Conservation (phyloP, 148 eudicot species). For the Suaeda aralocaspica region DNA sequence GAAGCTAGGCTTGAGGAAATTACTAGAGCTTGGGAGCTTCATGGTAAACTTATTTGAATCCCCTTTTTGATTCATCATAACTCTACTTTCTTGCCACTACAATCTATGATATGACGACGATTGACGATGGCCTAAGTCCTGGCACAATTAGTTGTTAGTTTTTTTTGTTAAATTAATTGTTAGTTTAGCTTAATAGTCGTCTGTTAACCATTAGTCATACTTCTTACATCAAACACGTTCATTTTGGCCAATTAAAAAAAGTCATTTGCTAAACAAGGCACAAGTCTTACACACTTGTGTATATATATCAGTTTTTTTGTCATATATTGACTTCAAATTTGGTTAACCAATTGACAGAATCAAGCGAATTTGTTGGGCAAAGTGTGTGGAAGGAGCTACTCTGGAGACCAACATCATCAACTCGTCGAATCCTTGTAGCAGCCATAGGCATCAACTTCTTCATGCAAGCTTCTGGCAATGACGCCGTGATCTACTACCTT, state of each 20-base stretch:
- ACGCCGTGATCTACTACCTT: slow-evolving; percentile 87
- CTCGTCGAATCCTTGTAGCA: slow-evolving; percentile 57
- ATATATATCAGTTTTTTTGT: neutral
- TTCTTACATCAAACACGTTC: no score
- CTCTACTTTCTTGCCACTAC: no score
- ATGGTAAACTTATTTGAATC: slow-evolving; percentile 27
- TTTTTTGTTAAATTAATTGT: neutral
- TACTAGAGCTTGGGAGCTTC: slow-evolving; percentile 39
- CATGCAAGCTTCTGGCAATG: slow-evolving; percentile 97
- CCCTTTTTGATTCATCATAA: no score
- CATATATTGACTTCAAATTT: neutral
- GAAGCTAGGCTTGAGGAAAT: slow-evolving; percentile 57
- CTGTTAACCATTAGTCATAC: no score
- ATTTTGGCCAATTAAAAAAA: no score
- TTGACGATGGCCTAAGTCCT: no score
- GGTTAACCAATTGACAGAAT: slow-evolving; percentile 16
- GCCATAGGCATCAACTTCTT: slow-evolving; percentile 90
- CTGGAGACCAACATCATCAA: slow-evolving; percentile 39
- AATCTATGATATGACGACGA: no score
- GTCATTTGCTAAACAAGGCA: no score
- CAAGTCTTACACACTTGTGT: no score
- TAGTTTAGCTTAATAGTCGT: no score
- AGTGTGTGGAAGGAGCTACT: slow-evolving; percentile 81
- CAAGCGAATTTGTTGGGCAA: slow-evolving; percentile 41
- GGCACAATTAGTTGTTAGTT: no score